Percentiles rank a stretch among this genome's conserved stretches.
Evolutionary conservation across 2,329 filamentous ascomycete genomes (phyloP).

Genomic region (Stagonosporopsis tanaceti): DNA sequence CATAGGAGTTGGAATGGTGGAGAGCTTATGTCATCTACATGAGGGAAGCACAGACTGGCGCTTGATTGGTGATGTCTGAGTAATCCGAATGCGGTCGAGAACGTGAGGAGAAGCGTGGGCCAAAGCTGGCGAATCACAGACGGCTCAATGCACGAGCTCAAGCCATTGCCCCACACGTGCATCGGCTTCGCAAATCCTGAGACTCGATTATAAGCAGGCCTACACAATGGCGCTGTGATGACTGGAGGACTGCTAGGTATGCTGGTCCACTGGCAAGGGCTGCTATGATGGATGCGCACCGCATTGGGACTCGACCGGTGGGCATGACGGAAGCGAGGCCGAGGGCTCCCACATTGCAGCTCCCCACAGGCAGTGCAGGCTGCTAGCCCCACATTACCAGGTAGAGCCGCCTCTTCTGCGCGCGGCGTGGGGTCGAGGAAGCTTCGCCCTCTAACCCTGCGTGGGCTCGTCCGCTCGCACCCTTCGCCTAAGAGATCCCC

Average conservation of each 20-base stretch:
- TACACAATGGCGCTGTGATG: neutral
- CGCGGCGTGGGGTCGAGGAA: conserved; percentile 17
- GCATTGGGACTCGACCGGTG: neutral
- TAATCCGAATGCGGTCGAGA: conserved; percentile 33
- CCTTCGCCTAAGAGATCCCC: conserved; percentile 1
- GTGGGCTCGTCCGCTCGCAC: conserved; percentile 8
- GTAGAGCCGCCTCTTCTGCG: conserved; percentile 16
- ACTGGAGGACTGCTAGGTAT: neutral
- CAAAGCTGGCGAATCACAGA: conserved; percentile 2
- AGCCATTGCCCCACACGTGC: conserved; percentile 14
- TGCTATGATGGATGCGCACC: conserved; percentile 1
- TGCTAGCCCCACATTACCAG: conserved; percentile 15
- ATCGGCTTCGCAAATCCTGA: conserved; percentile 1
- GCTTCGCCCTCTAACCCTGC: conserved; percentile 15
- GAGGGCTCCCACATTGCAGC: neutral
- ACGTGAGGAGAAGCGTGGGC: conserved; percentile 1
- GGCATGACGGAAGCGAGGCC: neutral
- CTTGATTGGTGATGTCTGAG: conserved; percentile 46
- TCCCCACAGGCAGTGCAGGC: conserved; percentile 11
- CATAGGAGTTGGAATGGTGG: no score
- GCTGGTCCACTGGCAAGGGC: neutral
- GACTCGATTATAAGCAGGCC: neutral
- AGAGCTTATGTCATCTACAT: no score
- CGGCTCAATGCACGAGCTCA: neutral
- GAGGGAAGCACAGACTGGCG: no score